phyloP scores from a whole-genome alignment of 106 monocot species.

The Chionographis japonica region DNA sequence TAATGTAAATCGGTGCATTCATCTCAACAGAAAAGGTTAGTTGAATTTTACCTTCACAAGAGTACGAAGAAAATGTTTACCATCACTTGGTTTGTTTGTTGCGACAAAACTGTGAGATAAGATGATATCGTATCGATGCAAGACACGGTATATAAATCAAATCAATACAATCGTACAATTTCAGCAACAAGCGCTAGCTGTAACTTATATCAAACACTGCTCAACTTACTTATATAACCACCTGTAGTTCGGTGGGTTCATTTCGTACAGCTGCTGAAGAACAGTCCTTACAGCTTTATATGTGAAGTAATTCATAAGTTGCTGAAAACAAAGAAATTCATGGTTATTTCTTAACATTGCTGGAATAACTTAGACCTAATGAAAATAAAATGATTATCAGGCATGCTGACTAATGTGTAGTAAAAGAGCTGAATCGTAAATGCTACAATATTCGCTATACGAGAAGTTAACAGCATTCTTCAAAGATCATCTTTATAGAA shows the following conservation, averaged over 20 bases:
- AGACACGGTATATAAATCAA: too few species aligned
- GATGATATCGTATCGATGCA: neutral
- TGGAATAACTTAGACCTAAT: too few species aligned
- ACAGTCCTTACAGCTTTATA: conserved; percentile 84
- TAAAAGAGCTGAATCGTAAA: too few species aligned
- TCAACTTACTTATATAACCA: conserved; percentile 86
- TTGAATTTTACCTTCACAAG: conserved; percentile 66
- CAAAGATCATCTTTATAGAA: too few species aligned
- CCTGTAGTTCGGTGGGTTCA: conserved; percentile 91
- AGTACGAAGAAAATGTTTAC: conserved; percentile 61
- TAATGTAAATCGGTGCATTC: neutral
- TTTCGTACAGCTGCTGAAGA: conserved; percentile 95
- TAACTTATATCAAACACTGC: neutral
- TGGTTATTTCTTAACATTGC: neutral
- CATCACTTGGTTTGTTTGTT: conserved; percentile 52
- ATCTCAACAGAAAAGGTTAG: neutral
- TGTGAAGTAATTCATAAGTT: conserved; percentile 85
- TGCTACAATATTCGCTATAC: too few species aligned
- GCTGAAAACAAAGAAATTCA: conserved; percentile 31
- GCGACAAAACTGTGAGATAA: conserved; percentile 54
- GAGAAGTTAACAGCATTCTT: too few species aligned
- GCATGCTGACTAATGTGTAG: too few species aligned
- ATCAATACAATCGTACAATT: too few species aligned
- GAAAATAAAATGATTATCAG: too few species aligned
- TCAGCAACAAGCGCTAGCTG: too few species aligned